phyloP scores from a whole-genome alignment of 2,329 filamentous ascomycete genomes.

The Aspergillus caelatus region DNA sequence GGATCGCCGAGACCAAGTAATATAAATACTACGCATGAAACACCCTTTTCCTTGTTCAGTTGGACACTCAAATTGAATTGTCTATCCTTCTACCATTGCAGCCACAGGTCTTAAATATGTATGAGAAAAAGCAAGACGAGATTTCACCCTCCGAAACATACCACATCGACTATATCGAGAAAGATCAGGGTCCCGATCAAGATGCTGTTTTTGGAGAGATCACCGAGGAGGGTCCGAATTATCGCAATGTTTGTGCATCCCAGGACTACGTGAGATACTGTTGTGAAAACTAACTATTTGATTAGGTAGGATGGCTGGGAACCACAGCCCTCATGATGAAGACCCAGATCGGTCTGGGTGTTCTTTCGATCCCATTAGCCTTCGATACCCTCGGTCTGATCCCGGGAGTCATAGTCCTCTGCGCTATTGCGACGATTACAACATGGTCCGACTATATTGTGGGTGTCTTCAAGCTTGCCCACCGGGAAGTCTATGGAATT shows the following conservation, averaged over 20 bases:
- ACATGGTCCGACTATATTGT: slow-evolving; percentile 55
- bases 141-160: background rate
- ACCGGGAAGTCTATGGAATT: slow-evolving; percentile 60
- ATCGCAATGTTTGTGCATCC: background rate
- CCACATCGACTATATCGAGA: background rate
- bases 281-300: background rate
- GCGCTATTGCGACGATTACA: slow-evolving; percentile 46
- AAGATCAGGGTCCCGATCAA: background rate
- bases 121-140: background rate
- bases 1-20: too few species aligned
- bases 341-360: slow-evolving; percentile 50
- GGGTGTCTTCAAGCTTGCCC: slow-evolving; percentile 54
- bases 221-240: background rate
- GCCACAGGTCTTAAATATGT: background rate
- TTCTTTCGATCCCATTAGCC: slow-evolving; percentile 51
- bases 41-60: too few species aligned
- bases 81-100: too few species aligned
- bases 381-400: slow-evolving; percentile 52
- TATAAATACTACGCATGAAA: too few species aligned
- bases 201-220: background rate
- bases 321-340: slow-evolving; percentile 31
- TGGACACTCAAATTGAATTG: too few species aligned
- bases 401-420: slow-evolving; percentile 50
- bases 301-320: background rate
- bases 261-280: accelerated